Evolutionary conservation across 2,329 filamentous ascomycete genomes (phyloP), one percentile per base, ranked within the genome.

Genomic region (Fusarium globosum): DNA sequence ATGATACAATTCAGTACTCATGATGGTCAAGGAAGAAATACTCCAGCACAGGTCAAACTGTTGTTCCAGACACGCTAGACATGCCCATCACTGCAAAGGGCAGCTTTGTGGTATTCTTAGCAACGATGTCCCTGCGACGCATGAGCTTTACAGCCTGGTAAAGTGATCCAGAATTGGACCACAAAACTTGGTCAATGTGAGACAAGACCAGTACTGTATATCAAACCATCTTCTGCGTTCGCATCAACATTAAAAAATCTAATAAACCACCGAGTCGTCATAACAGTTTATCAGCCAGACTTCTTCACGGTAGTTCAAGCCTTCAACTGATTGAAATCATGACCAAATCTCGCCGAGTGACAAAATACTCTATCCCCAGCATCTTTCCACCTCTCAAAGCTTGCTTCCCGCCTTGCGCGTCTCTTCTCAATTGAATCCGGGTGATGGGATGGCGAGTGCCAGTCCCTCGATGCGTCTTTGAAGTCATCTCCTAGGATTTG

Each of bases 281-380:
- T 23, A 36, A 26, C n/a, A 33, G 33, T 38, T 33, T n/a, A 8
- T 42, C 21, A 45, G 23, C n/a, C 23, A 45, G 28, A 21, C 33
- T 28, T 52, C n/a, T 39, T n/a, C 48, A 20, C 35, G 48, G 48
- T 28, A 52, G 30, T 36, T 42, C 56, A 35, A 28, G 36, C 33
- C 23, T 57, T 30, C 30, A 51, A 16, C 42, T 23, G 36, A n/a
- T 28, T 35, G 21, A 28, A 26, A 49, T 69, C 64, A 68, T 65
- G 58, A 52, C 35, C 66, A 18, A 38, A 62, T 51, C 64, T 74
- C 20, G 52, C 61, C 51, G 76, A 65, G 30, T 67, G 60, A 39
- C 66, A 65, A 57, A 78, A 77, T 33, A 76, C 62, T 41, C 52
- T 77, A 28, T 78, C 76, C 15, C 76, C 76, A 28, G 76, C 76